Evolutionary conservation across 1,284 basidiomycete genomes (phyloP), one percentile per base, ranked within the genome.

Genomic region (Lentinula novae-zelandiae): DNA sequence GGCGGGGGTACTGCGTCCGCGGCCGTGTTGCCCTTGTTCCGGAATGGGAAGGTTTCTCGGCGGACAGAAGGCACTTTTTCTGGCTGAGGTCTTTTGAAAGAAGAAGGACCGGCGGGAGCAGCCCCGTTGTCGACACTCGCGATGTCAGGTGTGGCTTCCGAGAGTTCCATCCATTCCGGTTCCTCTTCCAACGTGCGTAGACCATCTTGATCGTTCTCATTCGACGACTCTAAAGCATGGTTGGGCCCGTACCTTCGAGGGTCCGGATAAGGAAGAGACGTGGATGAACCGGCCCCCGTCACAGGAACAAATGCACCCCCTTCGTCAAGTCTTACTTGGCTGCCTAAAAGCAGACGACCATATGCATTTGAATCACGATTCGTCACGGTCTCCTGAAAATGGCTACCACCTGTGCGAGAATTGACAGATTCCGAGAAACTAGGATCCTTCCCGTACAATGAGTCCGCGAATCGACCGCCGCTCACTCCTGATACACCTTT

Each of bases 21-120:
- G 17, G 72, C 70, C n/a, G 65, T 63, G 6, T 42, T 46, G 12
- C 65, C 65, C 20, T 75, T 70, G n/a, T 70, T 67, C 50, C 86
- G 77, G 63, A 85, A 76, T 0, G 86, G 86, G 69, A 89, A 89
- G 0, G 85, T 87, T 63, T 88, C 86, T 38, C 86, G 81, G 49
- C 78, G 76, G n/a, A 44, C 20, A 15, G 60, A 56, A 40, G 58
- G 52, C 10, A 56, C 31, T 13, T 78, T 77, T 8, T 75, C 69
- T 1, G 77, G 66, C 40, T 68, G 36, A 62, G 74, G 71, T 51
- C 62, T 58, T 44, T 70, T 69, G 58, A 72, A 72, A 7, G 73
- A 70, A 2, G 75, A 73, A 4, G 75, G 70, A 10, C 72, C 72
- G 7, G 60, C 20, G 56, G 76, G 69, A 15, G 70, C 63, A 7